phyloP scores from a whole-genome alignment of 345 rosid species.

The Corchorus capsularis region DNA sequence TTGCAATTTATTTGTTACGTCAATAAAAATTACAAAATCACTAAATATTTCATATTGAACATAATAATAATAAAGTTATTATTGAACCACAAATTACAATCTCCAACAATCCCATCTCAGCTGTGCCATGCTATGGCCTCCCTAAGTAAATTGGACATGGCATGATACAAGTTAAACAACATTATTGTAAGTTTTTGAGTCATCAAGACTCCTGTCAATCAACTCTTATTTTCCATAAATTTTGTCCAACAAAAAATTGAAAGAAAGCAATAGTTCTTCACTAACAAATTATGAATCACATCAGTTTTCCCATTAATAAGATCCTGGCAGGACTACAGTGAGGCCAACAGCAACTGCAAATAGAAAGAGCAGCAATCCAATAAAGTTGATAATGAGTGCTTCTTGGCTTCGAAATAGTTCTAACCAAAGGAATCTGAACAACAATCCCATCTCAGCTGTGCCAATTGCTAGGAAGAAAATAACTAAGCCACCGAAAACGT shows the following conservation, averaged over 20 bases:
- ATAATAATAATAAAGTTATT: too few relatives aligned
- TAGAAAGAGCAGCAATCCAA: conserved; percentile 44
- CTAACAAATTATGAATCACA: not conserved
- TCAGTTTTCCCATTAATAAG: not conserved
- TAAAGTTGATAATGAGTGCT: conserved; percentile 52
- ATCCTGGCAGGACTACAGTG: conserved; percentile 34
- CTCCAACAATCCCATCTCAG: too few relatives aligned
- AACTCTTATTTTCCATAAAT: too few relatives aligned
- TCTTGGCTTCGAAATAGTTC: conserved; percentile 29
- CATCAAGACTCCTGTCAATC: too few relatives aligned
- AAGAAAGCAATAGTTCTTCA: not conserved
- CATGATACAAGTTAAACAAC: too few relatives aligned
- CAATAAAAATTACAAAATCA: too few relatives aligned
- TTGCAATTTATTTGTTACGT: too few relatives aligned
- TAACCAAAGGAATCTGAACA: conserved; percentile 24
- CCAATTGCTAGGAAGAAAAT: conserved; percentile 45
- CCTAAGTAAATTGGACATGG: too few relatives aligned
- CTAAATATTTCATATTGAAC: too few relatives aligned
- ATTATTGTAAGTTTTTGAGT: too few relatives aligned
- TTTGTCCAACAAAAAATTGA: not conserved
- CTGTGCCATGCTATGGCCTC: too few relatives aligned
- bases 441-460: conserved; percentile 49
- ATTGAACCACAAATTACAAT: too few relatives aligned
- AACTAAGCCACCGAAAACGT: conserved; percentile 38
- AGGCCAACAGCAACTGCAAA: conserved; percentile 48